Percentiles rank a stretch among this genome's conserved stretches.
Evolutionary conservation across 139 green algal species (phyloP).

Genomic region (Marvania coccoides): DNA sequence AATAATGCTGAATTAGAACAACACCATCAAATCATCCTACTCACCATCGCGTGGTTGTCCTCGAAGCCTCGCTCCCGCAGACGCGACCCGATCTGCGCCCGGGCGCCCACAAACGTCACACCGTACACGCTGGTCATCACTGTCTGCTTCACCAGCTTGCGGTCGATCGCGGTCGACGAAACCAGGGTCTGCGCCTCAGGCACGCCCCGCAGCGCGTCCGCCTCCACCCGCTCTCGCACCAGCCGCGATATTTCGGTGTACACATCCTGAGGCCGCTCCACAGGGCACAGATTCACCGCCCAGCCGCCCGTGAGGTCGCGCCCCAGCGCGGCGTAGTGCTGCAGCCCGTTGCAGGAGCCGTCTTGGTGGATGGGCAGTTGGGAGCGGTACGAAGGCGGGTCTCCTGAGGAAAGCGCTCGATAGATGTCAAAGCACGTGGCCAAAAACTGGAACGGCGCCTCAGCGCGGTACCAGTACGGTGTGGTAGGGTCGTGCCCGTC

Average conservation of each 20-base stretch:
- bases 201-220: constrained; percentile 22
- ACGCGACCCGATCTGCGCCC: constrained; percentile 74
- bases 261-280: constrained; percentile 72
- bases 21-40: too few relatives aligned
- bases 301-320: constrained; percentile 63
- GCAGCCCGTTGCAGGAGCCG: constrained; percentile 95
- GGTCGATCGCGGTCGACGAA: constrained; percentile 59
- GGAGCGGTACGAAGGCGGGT: constrained; percentile 58
- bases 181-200: constrained; percentile 25
- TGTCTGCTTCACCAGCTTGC: constrained; percentile 99
- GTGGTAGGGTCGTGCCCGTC: constrained; percentile 5
- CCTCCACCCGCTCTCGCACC: constrained; percentile 37
- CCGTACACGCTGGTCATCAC: constrained; percentile 99
- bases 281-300: constrained; percentile 79
- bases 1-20: too few relatives aligned
- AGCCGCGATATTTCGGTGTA: constrained; percentile 64
- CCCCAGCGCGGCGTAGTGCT: constrained; percentile 95
- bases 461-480: constrained; percentile 73
- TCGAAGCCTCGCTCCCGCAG: constrained; percentile 69
- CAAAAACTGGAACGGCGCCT: constrained; percentile 89
- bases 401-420: constrained; percentile 44
- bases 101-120: constrained; percentile 87
- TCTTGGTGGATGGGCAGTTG: constrained; percentile 85
- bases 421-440: constrained; percentile 82
- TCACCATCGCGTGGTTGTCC: constrained; percentile 29